Base-by-base conservation (phyloP, 805 yeast genomes). In the Wickerhamiella spandovensis region DNA sequence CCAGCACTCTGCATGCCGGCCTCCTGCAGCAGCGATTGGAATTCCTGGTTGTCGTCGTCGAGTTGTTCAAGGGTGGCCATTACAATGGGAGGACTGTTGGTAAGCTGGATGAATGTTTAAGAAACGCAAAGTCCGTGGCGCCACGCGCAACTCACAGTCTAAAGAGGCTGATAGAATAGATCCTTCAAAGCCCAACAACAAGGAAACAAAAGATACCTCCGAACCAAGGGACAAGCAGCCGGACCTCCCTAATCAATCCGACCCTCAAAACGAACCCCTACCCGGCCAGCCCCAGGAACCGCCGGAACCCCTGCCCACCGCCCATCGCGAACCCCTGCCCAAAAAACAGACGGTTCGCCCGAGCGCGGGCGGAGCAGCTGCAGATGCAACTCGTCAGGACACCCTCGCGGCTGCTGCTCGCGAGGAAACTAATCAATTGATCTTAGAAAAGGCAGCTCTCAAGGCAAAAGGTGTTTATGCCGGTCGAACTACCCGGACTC, bases 1-100 rank as follows among this genome's bases (percentile, higher is more conserved):
- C 80, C 76, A 0, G 95, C 81, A 37, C 95, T 77, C 47, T 87
- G 77, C 54, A 70, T 71, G 57, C 84, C 69, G 65, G 92, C 83
- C 57, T 90, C 99, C 57, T 78, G 80, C 32, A 21, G 13, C 23
- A 23, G 46, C 41, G 12, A 21, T 18, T 32, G 25, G n/a, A 32
- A 23, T 23, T 42, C 28, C 7, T 6, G 23, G 28, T 8, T 23
- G 23, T 21, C 20, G 44, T 42, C 30, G 43, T 39, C 24, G 24
- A 39, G 24, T 17, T 39, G 22, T 18, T 39, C 24, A 12, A 21
- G 43, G 24, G 43, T 21, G 24, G 43, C 43, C 43, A 39, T 18
- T 39, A 17, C 21, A 7, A 37, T 7, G 15, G 22, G 5, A 24
- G 21, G n/a, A 17, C 30, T 6, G 39, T 35, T 15, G 17, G 39